phyloP scores from a whole-genome alignment of 2,329 filamentous ascomycete genomes.

The Aulographum hederae region DNA sequence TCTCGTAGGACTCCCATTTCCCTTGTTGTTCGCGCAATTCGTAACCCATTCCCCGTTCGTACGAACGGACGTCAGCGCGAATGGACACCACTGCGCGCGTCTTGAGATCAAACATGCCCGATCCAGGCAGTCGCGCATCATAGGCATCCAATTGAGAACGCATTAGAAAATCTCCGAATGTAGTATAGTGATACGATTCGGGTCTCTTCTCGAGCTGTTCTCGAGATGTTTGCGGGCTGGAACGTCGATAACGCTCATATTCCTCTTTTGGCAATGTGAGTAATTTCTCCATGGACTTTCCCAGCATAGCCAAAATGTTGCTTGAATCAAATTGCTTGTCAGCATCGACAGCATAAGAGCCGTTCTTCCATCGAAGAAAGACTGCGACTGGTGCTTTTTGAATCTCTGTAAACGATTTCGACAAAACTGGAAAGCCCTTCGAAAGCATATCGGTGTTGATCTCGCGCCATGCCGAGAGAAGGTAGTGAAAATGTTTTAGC shows the following conservation, averaged over 20 bases:
- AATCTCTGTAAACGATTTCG: conserved; percentile 52
- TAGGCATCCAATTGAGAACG: conserved; percentile 87
- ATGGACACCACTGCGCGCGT: conserved; percentile 83
- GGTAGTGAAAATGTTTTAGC: conserved; percentile 78
- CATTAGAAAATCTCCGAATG: conserved; percentile 75
- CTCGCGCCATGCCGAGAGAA: conserved; percentile 67
- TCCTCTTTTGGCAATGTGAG: conserved; percentile 67
- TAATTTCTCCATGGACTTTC: conserved; percentile 92
- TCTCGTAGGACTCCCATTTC: conserved; percentile 77
- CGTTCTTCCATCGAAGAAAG: conserved; percentile 68
- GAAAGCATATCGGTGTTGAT: conserved; percentile 52
- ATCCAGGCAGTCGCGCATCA: conserved; percentile 70
- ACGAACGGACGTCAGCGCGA: conserved; percentile 33
- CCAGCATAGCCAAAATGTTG: conserved; percentile 78
- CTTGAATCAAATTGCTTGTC: conserved; percentile 76
- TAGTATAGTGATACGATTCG: conserved; percentile 64
- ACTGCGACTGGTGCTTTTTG: conserved; percentile 57
- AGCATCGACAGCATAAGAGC: conserved; percentile 83
- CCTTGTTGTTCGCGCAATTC: conserved; percentile 65
- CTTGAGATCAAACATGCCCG: conserved; percentile 91
- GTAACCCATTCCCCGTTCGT: conserved; percentile 63
- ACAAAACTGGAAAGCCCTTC: conserved; percentile 37
- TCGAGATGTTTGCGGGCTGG: conserved; percentile 15
- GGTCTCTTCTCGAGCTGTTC: conserved; percentile 30
- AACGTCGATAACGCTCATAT: conserved; percentile 66